phyloP scores from a whole-genome alignment of 768 basidiomycete species.

The Cystofilobasidium ferigula region DNA sequence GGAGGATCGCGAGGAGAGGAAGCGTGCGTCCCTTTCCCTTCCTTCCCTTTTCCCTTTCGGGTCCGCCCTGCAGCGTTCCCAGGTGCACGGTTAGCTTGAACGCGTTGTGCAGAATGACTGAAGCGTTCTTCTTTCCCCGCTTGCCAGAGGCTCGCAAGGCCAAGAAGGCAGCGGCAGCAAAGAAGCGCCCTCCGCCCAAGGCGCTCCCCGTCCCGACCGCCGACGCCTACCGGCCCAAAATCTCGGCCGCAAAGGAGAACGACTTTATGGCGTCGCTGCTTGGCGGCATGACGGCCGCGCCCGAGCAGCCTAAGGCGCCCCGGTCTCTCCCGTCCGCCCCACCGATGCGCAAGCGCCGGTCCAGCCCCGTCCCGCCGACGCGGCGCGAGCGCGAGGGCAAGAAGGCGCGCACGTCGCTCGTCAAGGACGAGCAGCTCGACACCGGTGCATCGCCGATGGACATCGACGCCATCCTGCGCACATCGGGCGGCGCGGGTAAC shows the following conservation, averaged over 20 bases:
- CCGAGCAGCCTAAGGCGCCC: not conserved
- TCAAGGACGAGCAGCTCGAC: slow-evolving; percentile 33
- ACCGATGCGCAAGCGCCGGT: slow-evolving; percentile 12
- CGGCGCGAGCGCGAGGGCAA: slow-evolving; percentile 15
- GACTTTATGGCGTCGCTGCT: slow-evolving; percentile 81
- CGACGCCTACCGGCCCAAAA: slow-evolving; percentile 65
- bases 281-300: slow-evolving; percentile 51
- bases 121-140: not conserved
- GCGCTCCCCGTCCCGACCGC: slow-evolving; percentile 45
- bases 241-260: slow-evolving; percentile 66
- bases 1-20: slow-evolving; percentile 28
- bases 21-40: slow-evolving; percentile 23
- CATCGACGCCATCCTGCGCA: slow-evolving; percentile 34
- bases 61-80: not conserved
- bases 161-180: slow-evolving; percentile 45
- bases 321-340: not conserved
- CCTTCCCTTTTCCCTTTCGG: not conserved
- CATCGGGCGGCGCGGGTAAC: not conserved
- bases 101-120: too few species aligned
- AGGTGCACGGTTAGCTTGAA: not conserved
- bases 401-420: not conserved
- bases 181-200: slow-evolving; percentile 41
- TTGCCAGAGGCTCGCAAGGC: slow-evolving; percentile 18
- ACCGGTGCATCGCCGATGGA: slow-evolving; percentile 41
- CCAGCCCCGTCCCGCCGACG: slow-evolving; percentile 12